These are phyloP conservation scores for Brachypodium distachyon DNA, from an alignment of 202 grass and related monocot species.

Conservation along the genomic window DNA sequence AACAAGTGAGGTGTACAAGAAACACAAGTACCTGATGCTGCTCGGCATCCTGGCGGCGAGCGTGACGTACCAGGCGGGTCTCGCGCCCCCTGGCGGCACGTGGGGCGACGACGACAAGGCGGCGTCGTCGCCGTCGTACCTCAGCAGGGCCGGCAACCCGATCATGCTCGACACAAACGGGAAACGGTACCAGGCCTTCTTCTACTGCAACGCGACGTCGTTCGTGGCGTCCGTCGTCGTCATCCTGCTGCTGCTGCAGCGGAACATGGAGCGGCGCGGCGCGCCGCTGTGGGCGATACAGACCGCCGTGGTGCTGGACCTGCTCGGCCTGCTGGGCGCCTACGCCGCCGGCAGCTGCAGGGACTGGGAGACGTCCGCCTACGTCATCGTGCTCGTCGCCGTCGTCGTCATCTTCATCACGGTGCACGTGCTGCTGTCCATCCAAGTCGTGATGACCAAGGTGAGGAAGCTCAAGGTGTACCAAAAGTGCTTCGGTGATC, in stretches of 20 bases:
- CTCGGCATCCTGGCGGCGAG: conserved; percentile 23
- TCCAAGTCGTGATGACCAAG: neutral
- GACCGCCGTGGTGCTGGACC: conserved; percentile 26
- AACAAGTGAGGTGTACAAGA: neutral
- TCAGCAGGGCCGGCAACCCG: neutral
- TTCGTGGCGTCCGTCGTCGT: conserved; percentile 35
- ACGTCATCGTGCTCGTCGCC: conserved; percentile 24
- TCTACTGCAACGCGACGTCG: conserved; percentile 30
- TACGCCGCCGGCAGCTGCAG: conserved; percentile 33
- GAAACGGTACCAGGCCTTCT: conserved; percentile 16
- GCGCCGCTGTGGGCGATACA: conserved; percentile 17
- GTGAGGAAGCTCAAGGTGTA: neutral
- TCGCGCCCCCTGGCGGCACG: conserved; percentile 24
- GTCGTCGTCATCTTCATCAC: conserved; percentile 23
- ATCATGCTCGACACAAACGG: conserved; percentile 10
- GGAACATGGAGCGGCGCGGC: neutral
- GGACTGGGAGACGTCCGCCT: neutral
- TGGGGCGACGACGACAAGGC: neutral
- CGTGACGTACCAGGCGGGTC: conserved; percentile 31
- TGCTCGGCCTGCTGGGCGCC: conserved; percentile 34
- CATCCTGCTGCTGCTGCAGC: conserved; percentile 33
- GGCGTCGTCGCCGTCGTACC: neutral
- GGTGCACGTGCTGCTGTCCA: neutral
- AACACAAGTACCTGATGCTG: conserved; percentile 19
- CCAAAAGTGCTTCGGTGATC: no score